These are phyloP conservation scores for Bruguiera parviflora DNA, from an alignment of 345 rosid species.

Conservation along the genomic window DNA sequence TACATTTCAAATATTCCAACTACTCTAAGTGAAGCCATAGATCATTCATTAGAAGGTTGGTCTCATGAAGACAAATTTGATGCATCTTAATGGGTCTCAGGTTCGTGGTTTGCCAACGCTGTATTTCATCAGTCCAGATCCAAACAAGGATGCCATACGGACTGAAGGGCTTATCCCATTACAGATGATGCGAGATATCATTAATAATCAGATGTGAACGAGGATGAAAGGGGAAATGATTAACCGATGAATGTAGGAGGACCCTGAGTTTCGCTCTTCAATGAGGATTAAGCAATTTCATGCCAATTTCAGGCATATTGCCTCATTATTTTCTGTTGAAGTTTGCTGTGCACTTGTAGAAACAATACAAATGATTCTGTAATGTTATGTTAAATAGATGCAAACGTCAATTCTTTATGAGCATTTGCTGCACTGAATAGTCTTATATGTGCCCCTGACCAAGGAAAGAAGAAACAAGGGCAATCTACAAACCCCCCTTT, in stretches of 20 bases:
- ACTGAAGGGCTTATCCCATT: constrained; percentile 85
- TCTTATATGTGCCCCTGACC: background rate
- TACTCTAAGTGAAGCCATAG: background rate
- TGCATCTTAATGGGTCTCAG: constrained; percentile 33
- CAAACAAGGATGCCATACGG: constrained; percentile 81
- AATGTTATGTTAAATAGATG: background rate
- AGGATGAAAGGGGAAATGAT: constrained; percentile 21
- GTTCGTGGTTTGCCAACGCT: constrained; percentile 90
- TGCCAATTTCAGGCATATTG: background rate
- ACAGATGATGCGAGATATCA: constrained; percentile 88
- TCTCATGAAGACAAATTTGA: background rate
- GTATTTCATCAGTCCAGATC: constrained; percentile 82
- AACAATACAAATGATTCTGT: background rate
- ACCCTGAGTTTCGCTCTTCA: no score
- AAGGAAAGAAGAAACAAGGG: no score
- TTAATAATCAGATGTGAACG: constrained; percentile 72
- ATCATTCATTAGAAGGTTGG: background rate
- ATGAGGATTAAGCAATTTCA: no score
- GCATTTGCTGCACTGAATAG: background rate
- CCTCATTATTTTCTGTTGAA: background rate
- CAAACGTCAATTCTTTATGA: no score
- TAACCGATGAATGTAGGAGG: background rate
- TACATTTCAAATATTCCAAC: background rate
- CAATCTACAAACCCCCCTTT: no score
- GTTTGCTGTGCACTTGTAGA: background rate